These are phyloP conservation scores for Meyerozyma elateridarum DNA, from an alignment of 1,139 yeast species.

Conservation along the genomic window DNA sequence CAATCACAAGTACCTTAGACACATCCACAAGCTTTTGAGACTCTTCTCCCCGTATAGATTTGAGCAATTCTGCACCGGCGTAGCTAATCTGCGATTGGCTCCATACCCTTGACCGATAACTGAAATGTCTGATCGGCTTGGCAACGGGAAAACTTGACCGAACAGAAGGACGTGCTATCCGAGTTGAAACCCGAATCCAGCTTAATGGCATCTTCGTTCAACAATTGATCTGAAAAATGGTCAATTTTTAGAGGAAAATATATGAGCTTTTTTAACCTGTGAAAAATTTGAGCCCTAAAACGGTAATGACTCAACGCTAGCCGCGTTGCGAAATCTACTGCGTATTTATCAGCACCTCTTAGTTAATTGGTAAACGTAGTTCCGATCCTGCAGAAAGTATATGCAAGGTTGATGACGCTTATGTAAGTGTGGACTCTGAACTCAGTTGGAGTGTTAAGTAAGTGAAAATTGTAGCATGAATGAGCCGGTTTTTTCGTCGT, in stretches of 20 bases:
- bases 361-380: background rate
- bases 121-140: constrained; percentile 5
- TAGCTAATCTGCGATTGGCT: constrained; percentile 20
- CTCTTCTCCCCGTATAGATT: constrained; percentile 41
- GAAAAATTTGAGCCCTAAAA: constrained; percentile 12
- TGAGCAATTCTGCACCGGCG: constrained; percentile 54
- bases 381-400: background rate
- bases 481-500: no score
- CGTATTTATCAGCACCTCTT: constrained; percentile 1
- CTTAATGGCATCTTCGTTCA: constrained; percentile 1
- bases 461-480: no score
- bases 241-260: constrained; percentile 8
- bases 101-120: background rate
- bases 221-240: constrained; percentile 4
- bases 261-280: constrained; percentile 1
- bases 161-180: background rate
- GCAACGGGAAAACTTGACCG: constrained; percentile 5
- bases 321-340: constrained; percentile 16
- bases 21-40: constrained; percentile 71
- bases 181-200: background rate
- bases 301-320: constrained; percentile 19
- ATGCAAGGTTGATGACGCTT: constrained; percentile 1
- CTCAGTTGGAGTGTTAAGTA: no score
- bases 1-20: constrained; percentile 83
- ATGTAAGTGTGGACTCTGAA: no score